Evolutionary conservation across 495 filamentous ascomycete genomes (phyloP).

Genomic region (Trichocladium antarcticum): DNA sequence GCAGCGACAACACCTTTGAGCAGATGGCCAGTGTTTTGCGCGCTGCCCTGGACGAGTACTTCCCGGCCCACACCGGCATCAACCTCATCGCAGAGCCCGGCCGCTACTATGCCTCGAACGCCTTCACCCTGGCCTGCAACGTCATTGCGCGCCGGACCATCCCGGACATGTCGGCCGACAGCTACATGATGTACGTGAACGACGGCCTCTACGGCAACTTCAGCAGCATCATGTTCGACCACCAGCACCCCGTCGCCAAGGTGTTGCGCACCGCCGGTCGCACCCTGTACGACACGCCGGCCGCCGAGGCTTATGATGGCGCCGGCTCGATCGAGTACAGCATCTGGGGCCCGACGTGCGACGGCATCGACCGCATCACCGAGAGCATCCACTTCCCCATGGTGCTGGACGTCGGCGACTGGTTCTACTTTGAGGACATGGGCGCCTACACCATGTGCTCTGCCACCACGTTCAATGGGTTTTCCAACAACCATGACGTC

Average conservation of each 20-base stretch:
- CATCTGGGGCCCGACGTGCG: constrained; percentile 96
- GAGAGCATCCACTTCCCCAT: constrained; percentile 61
- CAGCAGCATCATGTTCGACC: constrained; percentile 97
- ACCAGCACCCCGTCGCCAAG: constrained; percentile 80
- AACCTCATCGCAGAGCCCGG: constrained; percentile 93
- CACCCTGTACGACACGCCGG: constrained; percentile 38
- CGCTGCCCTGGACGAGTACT: constrained; percentile 70
- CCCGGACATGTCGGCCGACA: constrained; percentile 39
- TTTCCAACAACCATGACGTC: constrained; percentile 80
- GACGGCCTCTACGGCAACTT: constrained; percentile 98
- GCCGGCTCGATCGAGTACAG: constrained; percentile 56
- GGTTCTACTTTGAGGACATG: constrained; percentile 98
- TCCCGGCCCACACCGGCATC: constrained; percentile 58
- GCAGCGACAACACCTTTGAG: constrained; percentile 70
- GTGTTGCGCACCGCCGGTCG: constrained; percentile 54
- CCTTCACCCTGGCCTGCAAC: constrained; percentile 86
- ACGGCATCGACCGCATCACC: constrained; percentile 89
- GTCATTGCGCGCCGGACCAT: constrained; percentile 92
- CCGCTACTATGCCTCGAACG: constrained; percentile 85
- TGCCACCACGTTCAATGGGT: constrained; percentile 97
- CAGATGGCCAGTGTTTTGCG: constrained; percentile 73
- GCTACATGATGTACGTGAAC: constrained; percentile 94
- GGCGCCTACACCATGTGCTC: constrained; percentile 97
- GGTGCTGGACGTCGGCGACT: constrained; percentile 79
- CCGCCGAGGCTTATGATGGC: constrained; percentile 27